phyloP scores from a whole-genome alignment of 495 filamentous ascomycete genomes.

The Entonaema liquescens region DNA sequence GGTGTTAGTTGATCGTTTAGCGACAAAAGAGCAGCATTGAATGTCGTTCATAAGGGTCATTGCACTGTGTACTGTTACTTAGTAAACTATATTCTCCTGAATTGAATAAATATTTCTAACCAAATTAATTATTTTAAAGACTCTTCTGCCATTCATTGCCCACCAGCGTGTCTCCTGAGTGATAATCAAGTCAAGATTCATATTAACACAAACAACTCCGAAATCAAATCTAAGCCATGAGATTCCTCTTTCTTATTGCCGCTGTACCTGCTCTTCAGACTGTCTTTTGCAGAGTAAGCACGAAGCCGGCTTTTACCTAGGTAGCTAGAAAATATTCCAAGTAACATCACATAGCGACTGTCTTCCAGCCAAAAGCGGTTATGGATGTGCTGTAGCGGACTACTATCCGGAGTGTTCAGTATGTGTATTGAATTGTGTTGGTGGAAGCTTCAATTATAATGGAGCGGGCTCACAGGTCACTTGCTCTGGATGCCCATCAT shows the following conservation, averaged over 20 bases:
- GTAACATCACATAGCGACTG: conserved; percentile 4
- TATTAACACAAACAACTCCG: background rate
- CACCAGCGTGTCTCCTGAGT: no score
- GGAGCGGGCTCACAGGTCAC: background rate
- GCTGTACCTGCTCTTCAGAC: background rate
- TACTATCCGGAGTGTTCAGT: conserved; percentile 3
- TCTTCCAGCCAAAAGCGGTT: background rate
- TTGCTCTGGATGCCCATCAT: conserved; percentile 5
- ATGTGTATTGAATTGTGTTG: background rate
- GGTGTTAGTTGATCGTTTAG: background rate
- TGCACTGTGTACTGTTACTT: background rate
- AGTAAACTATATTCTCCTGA: background rate
- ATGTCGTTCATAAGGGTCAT: background rate
- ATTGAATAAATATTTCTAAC: no score
- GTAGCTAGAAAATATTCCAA: background rate
- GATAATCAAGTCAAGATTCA: no score
- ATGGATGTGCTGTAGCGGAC: conserved; percentile 6
- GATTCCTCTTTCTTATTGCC: background rate
- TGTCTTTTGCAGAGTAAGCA: background rate
- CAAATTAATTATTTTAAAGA: no score
- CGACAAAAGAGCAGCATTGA: background rate
- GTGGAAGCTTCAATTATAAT: conserved; percentile 6
- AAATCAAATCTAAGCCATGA: background rate
- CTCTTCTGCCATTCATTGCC: no score
- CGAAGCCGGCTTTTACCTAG: background rate